A percentile compares a stretch with the other conserved stretches of the same genome.
phyloP scores from a whole-genome alignment of 345 rosid species.

The Ceriops decandra region DNA sequence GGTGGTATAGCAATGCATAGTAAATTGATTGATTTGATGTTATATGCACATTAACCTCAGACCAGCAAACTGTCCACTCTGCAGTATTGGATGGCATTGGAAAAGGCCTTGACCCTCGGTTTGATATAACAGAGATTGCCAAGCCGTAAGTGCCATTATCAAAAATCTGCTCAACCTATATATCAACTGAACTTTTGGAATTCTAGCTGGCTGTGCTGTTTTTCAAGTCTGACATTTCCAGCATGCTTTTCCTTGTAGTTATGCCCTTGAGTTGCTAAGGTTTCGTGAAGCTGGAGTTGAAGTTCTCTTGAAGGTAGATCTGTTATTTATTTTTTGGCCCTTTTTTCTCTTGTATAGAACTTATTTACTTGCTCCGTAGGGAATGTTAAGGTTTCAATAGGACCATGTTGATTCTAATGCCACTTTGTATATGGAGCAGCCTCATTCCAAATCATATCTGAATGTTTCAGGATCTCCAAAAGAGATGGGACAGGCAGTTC shows the following conservation, averaged over 20 bases:
- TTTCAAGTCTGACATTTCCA: slow-evolving; percentile 19
- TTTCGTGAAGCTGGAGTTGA: slow-evolving; percentile 97
- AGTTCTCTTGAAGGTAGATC: slow-evolving; percentile 67
- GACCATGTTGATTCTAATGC: slow-evolving; percentile 16
- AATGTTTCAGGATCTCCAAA: slow-evolving; percentile 71
- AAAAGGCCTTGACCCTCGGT: slow-evolving; percentile 96
- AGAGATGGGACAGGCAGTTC: slow-evolving; percentile 93
- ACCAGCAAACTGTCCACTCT: slow-evolving; percentile 17
- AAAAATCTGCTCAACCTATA: not conserved
- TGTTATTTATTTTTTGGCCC: not conserved
- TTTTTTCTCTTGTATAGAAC: no score
- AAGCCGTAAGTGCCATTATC: slow-evolving; percentile 67
- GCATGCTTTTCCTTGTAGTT: slow-evolving; percentile 42
- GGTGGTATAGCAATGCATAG: slow-evolving; percentile 37
- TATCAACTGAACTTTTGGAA: slow-evolving; percentile 4
- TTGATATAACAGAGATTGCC: slow-evolving; percentile 95
- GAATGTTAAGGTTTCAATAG: slow-evolving; percentile 18
- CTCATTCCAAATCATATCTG: slow-evolving; percentile 6
- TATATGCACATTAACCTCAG: slow-evolving; percentile 16
- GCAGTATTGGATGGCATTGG: slow-evolving; percentile 97
- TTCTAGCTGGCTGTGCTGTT: not conserved
- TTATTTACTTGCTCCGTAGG: not conserved
- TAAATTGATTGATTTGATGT: slow-evolving; percentile 6
- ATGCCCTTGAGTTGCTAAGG: slow-evolving; percentile 85
- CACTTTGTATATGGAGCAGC: not conserved